A percentile compares a stretch with the other conserved stretches of the same genome.
Conservation (phyloP, 2,329 filamentous ascomycete species). For the Fusarium globosum region DNA sequence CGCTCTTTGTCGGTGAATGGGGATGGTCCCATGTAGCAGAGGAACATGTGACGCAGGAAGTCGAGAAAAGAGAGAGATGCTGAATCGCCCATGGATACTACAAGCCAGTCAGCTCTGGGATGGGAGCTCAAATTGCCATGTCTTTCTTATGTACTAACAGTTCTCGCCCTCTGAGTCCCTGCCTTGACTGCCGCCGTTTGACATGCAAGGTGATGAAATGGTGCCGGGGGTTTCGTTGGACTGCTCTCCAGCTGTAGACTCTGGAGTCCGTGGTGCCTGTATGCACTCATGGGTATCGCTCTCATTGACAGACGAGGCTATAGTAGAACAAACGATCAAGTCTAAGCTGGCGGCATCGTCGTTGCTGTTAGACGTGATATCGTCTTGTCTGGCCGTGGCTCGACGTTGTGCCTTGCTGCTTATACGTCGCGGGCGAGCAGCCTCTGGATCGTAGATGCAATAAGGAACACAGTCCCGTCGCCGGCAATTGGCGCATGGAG, state of each 20-base stretch:
- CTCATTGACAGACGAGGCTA: fast-evolving
- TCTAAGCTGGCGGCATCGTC: not conserved
- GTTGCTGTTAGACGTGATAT: not conserved
- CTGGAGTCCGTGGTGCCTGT: not conserved
- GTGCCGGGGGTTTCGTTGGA: not conserved
- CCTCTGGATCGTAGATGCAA: not conserved
- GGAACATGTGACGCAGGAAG: not conserved
- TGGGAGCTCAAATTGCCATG: too few species aligned
- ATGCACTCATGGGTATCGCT: fast-evolving
- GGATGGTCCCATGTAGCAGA: not conserved
- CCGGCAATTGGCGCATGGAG: not conserved
- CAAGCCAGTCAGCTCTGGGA: not conserved
- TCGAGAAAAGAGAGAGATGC: not conserved
- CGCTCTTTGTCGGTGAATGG: not conserved
- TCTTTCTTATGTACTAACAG: too few species aligned
- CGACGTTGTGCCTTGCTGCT: not conserved
- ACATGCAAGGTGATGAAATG: not conserved
- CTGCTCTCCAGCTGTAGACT: not conserved
- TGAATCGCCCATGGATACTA: not conserved
- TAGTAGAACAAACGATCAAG: not conserved
- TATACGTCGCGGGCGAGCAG: not conserved
- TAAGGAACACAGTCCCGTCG: not conserved
- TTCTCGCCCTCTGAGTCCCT: not conserved
- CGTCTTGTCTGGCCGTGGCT: too few species aligned
- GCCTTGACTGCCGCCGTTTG: not conserved